Conservation (phyloP, 306 rosid genomes). For the Sicyos edulis region DNA sequence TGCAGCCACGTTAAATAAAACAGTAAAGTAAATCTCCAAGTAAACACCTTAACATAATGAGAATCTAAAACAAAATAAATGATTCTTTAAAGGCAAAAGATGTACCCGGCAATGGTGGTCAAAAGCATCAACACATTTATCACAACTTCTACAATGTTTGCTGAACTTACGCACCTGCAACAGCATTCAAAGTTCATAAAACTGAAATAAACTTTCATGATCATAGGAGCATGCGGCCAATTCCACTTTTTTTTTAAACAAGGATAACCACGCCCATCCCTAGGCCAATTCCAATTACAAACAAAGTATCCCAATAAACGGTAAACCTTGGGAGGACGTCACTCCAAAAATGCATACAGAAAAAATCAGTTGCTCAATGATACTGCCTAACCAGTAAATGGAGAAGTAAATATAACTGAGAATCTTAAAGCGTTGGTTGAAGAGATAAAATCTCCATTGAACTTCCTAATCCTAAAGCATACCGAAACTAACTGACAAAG, state of each 20-base stretch:
- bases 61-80: conserved; percentile 22
- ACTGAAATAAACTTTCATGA: not conserved
- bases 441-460: not conserved
- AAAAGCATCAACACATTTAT: conserved; percentile 92
- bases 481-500: not conserved
- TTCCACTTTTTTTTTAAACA: too few species aligned
- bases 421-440: not conserved
- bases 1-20: conserved; percentile 46
- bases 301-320: not conserved
- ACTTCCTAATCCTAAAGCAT: not conserved
- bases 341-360: not conserved
- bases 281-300: not conserved
- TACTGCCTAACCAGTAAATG: conserved; percentile 5
- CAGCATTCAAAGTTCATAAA: conserved; percentile 12
- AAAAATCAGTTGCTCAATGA: conserved; percentile 11
- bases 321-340: not conserved
- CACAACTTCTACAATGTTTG: conserved; percentile 98
- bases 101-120: conserved; percentile 99
- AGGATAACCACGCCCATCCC: too few species aligned
- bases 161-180: conserved; percentile 92
- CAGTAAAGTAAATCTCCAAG: conserved; percentile 24
- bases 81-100: not conserved
- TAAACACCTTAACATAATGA: conserved; percentile 10
- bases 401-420: not conserved
- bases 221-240: not conserved